phyloP scores from a whole-genome alignment of 2,329 filamentous ascomycete species.

The Alternaria rosae region DNA sequence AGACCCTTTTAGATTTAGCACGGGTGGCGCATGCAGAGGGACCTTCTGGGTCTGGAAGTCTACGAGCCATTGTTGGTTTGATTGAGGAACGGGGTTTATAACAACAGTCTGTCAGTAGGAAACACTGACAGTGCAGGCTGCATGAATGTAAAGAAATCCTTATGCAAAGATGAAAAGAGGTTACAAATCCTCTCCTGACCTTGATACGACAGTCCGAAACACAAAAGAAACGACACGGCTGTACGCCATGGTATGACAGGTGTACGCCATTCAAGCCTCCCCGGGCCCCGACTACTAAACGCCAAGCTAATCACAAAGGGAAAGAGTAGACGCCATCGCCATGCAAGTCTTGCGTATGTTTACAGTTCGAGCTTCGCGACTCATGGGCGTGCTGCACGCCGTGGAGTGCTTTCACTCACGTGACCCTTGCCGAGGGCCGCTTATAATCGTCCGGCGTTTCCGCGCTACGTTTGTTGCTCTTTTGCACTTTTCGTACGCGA shows the following conservation, averaged over 20 bases:
- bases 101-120: not conserved
- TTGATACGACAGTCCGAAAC: not conserved
- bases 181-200: not conserved
- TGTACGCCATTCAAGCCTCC: not conserved
- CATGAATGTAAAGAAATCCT: not conserved
- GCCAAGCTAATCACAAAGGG: conserved; percentile 3
- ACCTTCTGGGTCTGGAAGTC: not conserved
- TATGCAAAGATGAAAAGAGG: not conserved
- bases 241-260: not conserved
- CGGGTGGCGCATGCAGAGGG: not conserved
- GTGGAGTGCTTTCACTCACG: not conserved
- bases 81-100: not conserved
- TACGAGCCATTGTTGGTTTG: not conserved
- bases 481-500: conserved; percentile 29
- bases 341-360: conserved; percentile 13
- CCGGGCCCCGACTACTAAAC: conserved; percentile 1
- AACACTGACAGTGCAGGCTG: not conserved
- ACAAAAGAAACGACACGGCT: conserved; percentile 6
- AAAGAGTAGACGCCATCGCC: conserved; percentile 13
- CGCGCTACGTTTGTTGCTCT: conserved; percentile 23
- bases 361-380: conserved; percentile 2
- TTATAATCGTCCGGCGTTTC: not conserved
- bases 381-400: not conserved
- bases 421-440: not conserved
- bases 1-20: not conserved